These are phyloP conservation scores for Aethionema arabicum DNA, from an alignment of 345 rosid species.

Conservation along the genomic window DNA sequence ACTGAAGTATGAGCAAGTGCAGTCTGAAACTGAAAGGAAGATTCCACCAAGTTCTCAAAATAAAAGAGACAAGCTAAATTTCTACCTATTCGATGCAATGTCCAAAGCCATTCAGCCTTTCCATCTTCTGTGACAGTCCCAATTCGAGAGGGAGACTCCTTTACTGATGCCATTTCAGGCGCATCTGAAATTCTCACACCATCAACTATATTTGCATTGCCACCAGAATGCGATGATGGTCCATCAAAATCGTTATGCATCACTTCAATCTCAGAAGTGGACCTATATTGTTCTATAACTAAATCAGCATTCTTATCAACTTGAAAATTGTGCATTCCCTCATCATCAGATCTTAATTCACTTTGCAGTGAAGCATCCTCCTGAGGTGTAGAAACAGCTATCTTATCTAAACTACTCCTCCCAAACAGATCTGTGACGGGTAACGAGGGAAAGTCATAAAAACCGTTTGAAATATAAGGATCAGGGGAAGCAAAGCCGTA, in stretches of 20 bases:
- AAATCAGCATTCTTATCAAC: conserved; percentile 71
- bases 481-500: conserved; percentile 43
- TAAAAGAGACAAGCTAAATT: conserved; percentile 10
- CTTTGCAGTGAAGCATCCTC: conserved; percentile 39
- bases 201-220: conserved; percentile 44
- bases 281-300: conserved; percentile 59
- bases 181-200: conserved; percentile 65
- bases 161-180: conserved; percentile 51
- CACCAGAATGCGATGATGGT: conserved; percentile 41
- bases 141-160: conserved; percentile 42
- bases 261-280: conserved; percentile 65
- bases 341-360: conserved; percentile 49
- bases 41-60: conserved; percentile 3
- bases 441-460: conserved; percentile 65
- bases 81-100: conserved; percentile 83
- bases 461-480: conserved; percentile 42
- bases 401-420: conserved; percentile 49
- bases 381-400: conserved; percentile 44
- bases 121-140: conserved; percentile 50
- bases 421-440: conserved; percentile 77
- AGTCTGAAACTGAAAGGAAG: conserved; percentile 5
- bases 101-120: conserved; percentile 96
- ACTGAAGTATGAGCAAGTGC: conserved; percentile 4
- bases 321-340: conserved; percentile 73
- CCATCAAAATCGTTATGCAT: conserved; percentile 42